These are phyloP conservation scores for Emiliania huxleyi DNA, from an alignment of 78 protist species.

Conservation along the genomic window DNA sequence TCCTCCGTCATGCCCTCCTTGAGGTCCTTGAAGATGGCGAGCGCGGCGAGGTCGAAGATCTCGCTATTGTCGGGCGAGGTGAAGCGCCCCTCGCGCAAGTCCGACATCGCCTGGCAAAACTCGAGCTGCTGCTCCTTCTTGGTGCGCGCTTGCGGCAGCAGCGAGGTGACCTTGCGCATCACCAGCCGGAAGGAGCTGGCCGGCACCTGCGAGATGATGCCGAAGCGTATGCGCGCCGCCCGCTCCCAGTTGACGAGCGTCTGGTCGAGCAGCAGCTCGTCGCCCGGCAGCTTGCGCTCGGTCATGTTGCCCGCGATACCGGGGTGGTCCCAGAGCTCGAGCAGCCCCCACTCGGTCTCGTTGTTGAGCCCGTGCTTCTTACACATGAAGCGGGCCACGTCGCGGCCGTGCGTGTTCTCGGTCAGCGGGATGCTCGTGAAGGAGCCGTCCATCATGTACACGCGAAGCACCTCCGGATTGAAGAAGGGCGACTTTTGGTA, in stretches of 20 bases:
- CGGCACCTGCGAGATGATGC: not conserved
- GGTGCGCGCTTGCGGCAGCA: not conserved
- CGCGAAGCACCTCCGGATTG: not conserved
- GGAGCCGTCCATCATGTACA: not conserved
- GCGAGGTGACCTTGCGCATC: not conserved
- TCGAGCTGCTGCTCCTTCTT: slow-evolving; percentile 7
- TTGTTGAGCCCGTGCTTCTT: slow-evolving; percentile 1
- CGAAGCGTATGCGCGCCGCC: not conserved
- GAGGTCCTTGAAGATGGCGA: not conserved
- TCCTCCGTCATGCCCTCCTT: not conserved
- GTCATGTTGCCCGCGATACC: not conserved
- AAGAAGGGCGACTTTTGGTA: not conserved
- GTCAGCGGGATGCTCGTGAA: not conserved
- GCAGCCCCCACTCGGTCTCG: not conserved
- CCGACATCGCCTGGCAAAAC: not conserved
- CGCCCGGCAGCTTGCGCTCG: not conserved
- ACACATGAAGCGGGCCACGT: not conserved
- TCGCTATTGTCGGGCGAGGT: not conserved
- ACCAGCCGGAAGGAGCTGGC: not conserved
- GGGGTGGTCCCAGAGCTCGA: not conserved
- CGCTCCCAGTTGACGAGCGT: not conserved
- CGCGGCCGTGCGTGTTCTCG: not conserved
- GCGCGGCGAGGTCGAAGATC: not conserved
- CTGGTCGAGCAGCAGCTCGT: not conserved
- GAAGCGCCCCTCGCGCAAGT: not conserved